A percentile compares a stretch with the other conserved stretches of the same genome.
Evolutionary conservation across 148 eudicot genomes (phyloP).

Genomic region (Linanthus parryae): DNA sequence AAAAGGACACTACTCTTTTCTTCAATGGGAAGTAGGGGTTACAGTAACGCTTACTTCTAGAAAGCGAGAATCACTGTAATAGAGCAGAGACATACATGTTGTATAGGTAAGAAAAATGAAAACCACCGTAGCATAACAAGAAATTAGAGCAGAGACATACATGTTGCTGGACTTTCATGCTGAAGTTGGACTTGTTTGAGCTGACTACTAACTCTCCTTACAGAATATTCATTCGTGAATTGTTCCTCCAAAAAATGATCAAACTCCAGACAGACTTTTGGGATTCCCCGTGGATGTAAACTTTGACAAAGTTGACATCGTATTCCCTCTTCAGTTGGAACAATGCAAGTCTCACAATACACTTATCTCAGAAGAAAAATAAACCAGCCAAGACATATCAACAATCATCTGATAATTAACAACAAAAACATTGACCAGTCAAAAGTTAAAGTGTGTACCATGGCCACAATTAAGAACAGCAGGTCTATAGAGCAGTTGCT

Average conservation of each 20-base stretch:
- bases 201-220: conserved; percentile 30
- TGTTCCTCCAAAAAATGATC: conserved; percentile 58
- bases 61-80: too few species aligned
- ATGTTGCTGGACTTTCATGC: conserved; percentile 24
- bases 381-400: not conserved
- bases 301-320: conserved; percentile 57
- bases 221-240: conserved; percentile 44
- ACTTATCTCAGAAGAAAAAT: conserved; percentile 18
- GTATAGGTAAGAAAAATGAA: too few species aligned
- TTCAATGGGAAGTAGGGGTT: too few species aligned
- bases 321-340: conserved; percentile 38
- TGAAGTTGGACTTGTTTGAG: conserved; percentile 27
- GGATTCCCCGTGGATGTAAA: conserved; percentile 53
- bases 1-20: too few species aligned
- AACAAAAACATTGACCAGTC: not conserved
- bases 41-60: too few species aligned
- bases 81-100: too few species aligned
- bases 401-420: not conserved
- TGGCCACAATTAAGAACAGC: conserved; percentile 83
- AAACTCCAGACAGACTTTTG: conserved; percentile 65
- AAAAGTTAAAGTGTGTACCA: conserved; percentile 34
- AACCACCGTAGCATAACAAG: not conserved
- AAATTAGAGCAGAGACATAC: conserved; percentile 28
- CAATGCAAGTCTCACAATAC: conserved; percentile 60
- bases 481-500: conserved; percentile 53